A percentile compares a stretch with the other conserved stretches of the same genome.
Evolutionary conservation across 1,284 basidiomycete species (phyloP).

Genomic region (Rhizopogon parksii): DNA sequence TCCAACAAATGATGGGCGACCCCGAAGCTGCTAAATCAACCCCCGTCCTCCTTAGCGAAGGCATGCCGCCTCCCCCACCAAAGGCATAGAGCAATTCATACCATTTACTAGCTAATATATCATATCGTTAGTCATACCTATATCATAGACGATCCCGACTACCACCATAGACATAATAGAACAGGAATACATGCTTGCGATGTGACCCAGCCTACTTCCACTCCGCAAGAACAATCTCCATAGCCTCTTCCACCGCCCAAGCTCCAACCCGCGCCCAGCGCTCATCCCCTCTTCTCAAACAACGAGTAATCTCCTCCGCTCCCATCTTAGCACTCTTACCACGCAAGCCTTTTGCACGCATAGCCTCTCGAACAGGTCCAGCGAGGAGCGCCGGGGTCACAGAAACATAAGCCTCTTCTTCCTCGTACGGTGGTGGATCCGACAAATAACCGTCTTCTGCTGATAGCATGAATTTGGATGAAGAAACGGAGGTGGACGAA

Average conservation of each 20-base stretch:
- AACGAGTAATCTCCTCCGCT: slow-evolving; percentile 39
- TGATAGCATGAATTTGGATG: neutral
- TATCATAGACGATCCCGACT: neutral
- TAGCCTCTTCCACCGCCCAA: slow-evolving; percentile 55
- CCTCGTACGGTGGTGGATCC: slow-evolving; percentile 50
- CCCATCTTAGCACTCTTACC: slow-evolving; percentile 10
- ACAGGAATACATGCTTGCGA: neutral
- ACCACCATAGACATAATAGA: too few relatives aligned
- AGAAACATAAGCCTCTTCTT: slow-evolving; percentile 51
- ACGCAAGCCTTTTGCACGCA: slow-evolving; percentile 29
- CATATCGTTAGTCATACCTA: neutral
- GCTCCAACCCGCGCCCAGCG: slow-evolving; percentile 56
- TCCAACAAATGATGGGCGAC: slow-evolving; percentile 46
- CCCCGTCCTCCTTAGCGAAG: slow-evolving; percentile 23
- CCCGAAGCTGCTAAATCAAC: slow-evolving; percentile 24
- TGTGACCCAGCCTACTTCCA: neutral
- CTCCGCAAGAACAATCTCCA: slow-evolving; percentile 21
- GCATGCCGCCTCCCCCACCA: slow-evolving; percentile 19
- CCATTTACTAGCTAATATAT: neutral
- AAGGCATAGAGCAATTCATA: slow-evolving; percentile 18
- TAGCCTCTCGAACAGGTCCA: slow-evolving; percentile 38
- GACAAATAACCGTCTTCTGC: slow-evolving; percentile 41
- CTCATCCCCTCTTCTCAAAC: slow-evolving; percentile 45
- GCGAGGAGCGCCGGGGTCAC: slow-evolving; percentile 48
- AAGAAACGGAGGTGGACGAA: neutral